Evolutionary conservation across 2,329 filamentous ascomycete species (phyloP).

Genomic region (Colletotrichum sp.): DNA sequence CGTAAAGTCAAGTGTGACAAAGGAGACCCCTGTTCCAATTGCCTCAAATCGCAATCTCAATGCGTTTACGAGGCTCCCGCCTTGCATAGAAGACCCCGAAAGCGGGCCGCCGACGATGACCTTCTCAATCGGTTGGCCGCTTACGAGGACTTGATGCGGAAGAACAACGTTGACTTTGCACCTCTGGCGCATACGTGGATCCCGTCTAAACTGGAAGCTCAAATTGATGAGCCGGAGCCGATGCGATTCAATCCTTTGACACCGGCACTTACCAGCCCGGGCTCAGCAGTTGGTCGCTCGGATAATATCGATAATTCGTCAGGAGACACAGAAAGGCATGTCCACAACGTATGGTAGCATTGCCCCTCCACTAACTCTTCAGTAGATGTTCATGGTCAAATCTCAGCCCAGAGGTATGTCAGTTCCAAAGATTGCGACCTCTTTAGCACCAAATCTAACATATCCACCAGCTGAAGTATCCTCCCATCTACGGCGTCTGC

Average conservation of each 20-base stretch:
- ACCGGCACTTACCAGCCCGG: neutral
- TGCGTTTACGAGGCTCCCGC: conserved; percentile 28
- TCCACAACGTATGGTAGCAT: neutral
- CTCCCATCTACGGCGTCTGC: conserved; percentile 22
- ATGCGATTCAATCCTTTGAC: neutral
- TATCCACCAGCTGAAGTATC: neutral
- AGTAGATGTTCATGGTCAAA: neutral
- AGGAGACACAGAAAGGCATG: neutral
- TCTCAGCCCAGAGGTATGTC: neutral
- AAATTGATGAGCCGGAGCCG: neutral
- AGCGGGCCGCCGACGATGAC: conserved; percentile 31
- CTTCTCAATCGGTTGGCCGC: conserved; percentile 25
- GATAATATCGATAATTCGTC: neutral
- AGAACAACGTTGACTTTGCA: conserved; percentile 27
- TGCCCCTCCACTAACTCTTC: neutral
- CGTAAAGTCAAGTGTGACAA: conserved; percentile 49
- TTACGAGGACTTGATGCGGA: conserved; percentile 33
- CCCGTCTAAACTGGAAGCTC: conserved; percentile 11
- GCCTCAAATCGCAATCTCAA: conserved; percentile 36
- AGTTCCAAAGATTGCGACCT: rapidly evolving
- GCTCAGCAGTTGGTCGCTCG: neutral
- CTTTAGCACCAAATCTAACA: neutral
- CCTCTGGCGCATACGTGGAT: conserved; percentile 29
- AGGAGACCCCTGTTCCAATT: conserved; percentile 47
- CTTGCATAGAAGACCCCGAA: conserved; percentile 27